Conservation (phyloP, 495 filamentous ascomycete species). For the Bryoglossum gracile region DNA sequence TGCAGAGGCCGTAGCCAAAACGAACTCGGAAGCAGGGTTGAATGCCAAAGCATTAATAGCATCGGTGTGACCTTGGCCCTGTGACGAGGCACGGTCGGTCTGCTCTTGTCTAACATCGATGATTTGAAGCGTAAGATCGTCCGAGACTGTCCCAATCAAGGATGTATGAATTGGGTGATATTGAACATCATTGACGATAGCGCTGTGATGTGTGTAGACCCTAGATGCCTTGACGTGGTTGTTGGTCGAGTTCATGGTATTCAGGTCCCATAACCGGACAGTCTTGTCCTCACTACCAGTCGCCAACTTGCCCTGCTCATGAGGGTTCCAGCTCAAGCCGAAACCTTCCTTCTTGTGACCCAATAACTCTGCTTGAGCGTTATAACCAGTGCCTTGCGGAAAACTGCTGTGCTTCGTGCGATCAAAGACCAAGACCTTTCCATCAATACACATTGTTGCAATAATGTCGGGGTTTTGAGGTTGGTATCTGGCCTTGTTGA, state of each 20-base stretch:
- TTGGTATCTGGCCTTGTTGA: conserved; percentile 97
- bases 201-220: conserved; percentile 79
- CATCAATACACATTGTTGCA: conserved; percentile 85
- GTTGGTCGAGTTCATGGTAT: conserved; percentile 58
- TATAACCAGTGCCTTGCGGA: conserved; percentile 62
- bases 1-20: conserved; percentile 86
- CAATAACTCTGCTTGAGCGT: conserved; percentile 73
- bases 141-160: conserved; percentile 87
- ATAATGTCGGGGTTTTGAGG: conserved; percentile 97
- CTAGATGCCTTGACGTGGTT: conserved; percentile 60
- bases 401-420: conserved; percentile 81
- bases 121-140: conserved; percentile 89
- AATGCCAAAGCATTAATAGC: conserved; percentile 93
- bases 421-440: conserved; percentile 86
- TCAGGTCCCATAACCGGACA: conserved; percentile 84
- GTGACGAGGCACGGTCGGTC: conserved; percentile 56
- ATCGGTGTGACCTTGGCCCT: conserved; percentile 66
- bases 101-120: conserved; percentile 68
- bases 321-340: conserved; percentile 86
- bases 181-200: conserved; percentile 95
- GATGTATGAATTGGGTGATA: conserved; percentile 76
- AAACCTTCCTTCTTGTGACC: conserved; percentile 93
- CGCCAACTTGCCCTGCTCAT: conserved; percentile 71
- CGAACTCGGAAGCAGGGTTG: conserved; percentile 77
- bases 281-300: conserved; percentile 89